A percentile compares a stretch with the other conserved stretches of the same genome.
Conservation (phyloP, 768 basidiomycete genomes). For the Termitomyces sp. region DNA sequence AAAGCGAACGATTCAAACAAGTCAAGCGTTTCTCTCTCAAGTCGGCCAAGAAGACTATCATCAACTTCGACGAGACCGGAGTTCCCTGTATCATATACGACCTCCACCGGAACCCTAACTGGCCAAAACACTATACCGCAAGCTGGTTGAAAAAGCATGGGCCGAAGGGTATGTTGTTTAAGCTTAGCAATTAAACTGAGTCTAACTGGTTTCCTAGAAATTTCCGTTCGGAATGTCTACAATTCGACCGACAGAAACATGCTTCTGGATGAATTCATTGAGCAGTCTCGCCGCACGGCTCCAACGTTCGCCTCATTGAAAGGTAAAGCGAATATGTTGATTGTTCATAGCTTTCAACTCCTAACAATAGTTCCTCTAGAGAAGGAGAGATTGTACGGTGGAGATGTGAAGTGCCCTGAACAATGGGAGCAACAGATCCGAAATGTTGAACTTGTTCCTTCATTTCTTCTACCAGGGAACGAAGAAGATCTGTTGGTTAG, state of each 20-base stretch:
- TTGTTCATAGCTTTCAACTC: not conserved
- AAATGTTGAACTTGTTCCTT: constrained; percentile 43
- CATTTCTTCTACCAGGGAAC: constrained; percentile 43
- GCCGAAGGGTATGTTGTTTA: constrained; percentile 14
- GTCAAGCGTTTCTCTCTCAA: constrained; percentile 33
- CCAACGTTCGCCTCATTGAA: constrained; percentile 28
- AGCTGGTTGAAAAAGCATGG: constrained; percentile 47
- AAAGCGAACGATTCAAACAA: constrained; percentile 17
- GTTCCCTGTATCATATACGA: constrained; percentile 60
- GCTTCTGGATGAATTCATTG: constrained; percentile 48
- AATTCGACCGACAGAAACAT: constrained; percentile 49
- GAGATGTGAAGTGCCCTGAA: constrained; percentile 66
- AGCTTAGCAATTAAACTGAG: not conserved
- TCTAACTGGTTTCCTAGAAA: constrained; percentile 31
- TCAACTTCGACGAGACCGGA: constrained; percentile 44
- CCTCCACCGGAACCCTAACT: constrained; percentile 47
- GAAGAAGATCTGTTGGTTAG: constrained; percentile 52
- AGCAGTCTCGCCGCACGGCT: constrained; percentile 29
- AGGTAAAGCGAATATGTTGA: constrained; percentile 26
- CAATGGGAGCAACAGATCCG: constrained; percentile 65
- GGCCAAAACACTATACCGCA: constrained; percentile 55
- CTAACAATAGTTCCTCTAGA: constrained; percentile 31
- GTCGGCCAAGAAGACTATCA: constrained; percentile 29
- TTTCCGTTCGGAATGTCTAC: constrained; percentile 62
- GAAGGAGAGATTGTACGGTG: constrained; percentile 63